phyloP scores from a whole-genome alignment of 2,329 filamentous ascomycete genomes.

The Acephala macrosclerotiorum region DNA sequence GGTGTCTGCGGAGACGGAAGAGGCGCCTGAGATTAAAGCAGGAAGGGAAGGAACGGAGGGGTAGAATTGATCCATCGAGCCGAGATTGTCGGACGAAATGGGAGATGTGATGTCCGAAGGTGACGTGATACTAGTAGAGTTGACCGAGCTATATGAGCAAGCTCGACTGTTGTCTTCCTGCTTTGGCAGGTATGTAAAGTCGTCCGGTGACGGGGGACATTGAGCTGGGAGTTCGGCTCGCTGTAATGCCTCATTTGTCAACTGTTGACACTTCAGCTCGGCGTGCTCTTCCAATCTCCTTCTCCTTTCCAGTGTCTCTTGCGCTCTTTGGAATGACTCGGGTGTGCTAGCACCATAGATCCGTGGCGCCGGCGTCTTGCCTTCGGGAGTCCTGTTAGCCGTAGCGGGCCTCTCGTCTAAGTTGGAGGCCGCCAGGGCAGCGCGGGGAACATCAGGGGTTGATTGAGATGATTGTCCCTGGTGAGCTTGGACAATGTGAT shows the following conservation, averaged over 20 bases:
- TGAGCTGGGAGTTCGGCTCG: slow-evolving; percentile 42
- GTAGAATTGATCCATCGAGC: slow-evolving; percentile 50
- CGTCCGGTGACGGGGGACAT: slow-evolving; percentile 56
- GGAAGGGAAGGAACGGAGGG: slow-evolving; percentile 71
- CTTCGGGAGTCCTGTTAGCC: slow-evolving; percentile 53
- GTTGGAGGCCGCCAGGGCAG: slow-evolving; percentile 42
- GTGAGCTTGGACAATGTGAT: slow-evolving; percentile 36
- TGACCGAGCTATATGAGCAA: slow-evolving; percentile 42
- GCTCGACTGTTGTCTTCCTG: slow-evolving; percentile 35
- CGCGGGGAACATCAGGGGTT: slow-evolving; percentile 36
- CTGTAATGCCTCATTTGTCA: slow-evolving; percentile 21
- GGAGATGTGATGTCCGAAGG: slow-evolving; percentile 39
- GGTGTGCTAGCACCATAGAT: slow-evolving; percentile 49
- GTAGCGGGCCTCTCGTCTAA: slow-evolving; percentile 56
- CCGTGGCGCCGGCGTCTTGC: slow-evolving; percentile 46
- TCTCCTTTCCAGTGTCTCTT: slow-evolving; percentile 42
- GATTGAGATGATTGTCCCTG: slow-evolving; percentile 36
- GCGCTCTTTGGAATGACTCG: slow-evolving; percentile 49
- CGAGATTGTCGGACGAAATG: slow-evolving; percentile 55
- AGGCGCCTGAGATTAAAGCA: slow-evolving; percentile 68
- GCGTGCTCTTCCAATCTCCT: slow-evolving; percentile 47
- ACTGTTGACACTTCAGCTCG: slow-evolving; percentile 43
- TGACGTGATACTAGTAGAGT: slow-evolving; percentile 44
- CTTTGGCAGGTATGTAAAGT: slow-evolving; percentile 45
- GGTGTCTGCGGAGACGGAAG: slow-evolving; percentile 68